Evolutionary conservation across 352 stramenopile genomes (phyloP).

Genomic region (Phytophthora nicotianae): DNA sequence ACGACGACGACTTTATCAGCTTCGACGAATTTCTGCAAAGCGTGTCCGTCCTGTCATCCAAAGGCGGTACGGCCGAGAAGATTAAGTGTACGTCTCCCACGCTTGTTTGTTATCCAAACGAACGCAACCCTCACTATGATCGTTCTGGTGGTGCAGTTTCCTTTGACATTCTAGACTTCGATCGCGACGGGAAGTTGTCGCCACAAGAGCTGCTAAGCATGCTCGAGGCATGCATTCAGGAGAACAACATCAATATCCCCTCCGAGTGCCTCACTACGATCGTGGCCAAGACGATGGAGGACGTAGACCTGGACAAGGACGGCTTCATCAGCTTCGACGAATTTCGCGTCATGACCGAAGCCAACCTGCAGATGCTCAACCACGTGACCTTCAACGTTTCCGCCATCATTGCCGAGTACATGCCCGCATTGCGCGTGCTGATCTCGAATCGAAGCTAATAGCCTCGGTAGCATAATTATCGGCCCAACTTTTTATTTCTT

Average conservation of each 20-base stretch:
- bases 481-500: no score
- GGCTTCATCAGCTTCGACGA: conserved; percentile 82
- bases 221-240: conserved; percentile 72
- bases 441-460: conserved; percentile 20
- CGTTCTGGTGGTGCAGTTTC: conserved; percentile 50
- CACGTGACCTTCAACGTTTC: conserved; percentile 86
- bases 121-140: neutral
- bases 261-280: conserved; percentile 65
- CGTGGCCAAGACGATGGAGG: conserved; percentile 71
- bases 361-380: conserved; percentile 79
- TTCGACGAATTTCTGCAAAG: conserved; percentile 83
- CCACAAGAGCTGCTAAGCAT: conserved; percentile 73
- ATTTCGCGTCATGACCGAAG: conserved; percentile 60
- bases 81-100: conserved; percentile 55
- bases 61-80: conserved; percentile 69
- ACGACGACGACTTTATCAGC: conserved; percentile 81
- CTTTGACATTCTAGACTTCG: conserved; percentile 76
- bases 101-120: neutral
- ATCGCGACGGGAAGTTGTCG: conserved; percentile 77
- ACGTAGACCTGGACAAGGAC: conserved; percentile 70
- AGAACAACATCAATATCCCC: conserved; percentile 81
- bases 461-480: neutral
- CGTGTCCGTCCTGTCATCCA: conserved; percentile 75
- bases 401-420: conserved; percentile 74
- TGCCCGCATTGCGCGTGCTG: conserved; percentile 67